Conservation (phyloP, 176 grass and related monocot species). For the Carex kokanica region DNA sequence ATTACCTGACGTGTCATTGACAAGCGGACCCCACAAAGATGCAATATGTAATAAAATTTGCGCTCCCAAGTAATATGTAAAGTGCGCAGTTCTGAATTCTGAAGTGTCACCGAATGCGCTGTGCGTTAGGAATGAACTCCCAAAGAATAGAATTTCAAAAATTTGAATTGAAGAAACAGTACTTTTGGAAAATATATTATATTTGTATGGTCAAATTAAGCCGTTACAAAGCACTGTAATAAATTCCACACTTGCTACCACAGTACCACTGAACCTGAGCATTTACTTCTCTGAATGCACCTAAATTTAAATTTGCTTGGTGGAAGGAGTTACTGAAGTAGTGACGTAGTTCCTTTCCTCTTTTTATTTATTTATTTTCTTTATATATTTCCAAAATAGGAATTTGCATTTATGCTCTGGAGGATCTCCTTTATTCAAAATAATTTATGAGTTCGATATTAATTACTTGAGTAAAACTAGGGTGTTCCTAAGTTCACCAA, state of each 20-base stretch:
- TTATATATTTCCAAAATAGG: background rate
- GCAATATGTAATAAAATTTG: background rate
- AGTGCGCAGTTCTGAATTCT: background rate
- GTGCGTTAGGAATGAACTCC: background rate
- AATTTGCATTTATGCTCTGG: background rate
- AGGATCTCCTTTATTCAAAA: background rate
- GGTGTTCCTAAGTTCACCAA: no score
- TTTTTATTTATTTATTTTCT: background rate
- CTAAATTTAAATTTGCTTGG: conserved; percentile 12
- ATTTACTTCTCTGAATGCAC: conserved; percentile 11
- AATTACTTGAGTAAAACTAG: no score
- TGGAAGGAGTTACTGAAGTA: conserved; percentile 8
- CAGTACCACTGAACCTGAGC: background rate
- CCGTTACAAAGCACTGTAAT: background rate
- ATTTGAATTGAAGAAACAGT: background rate
- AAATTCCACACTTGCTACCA: background rate
- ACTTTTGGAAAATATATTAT: background rate
- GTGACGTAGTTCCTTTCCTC: background rate
- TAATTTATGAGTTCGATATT: background rate
- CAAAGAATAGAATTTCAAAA: background rate
- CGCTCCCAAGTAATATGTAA: background rate
- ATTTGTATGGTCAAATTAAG: background rate
- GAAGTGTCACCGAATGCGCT: background rate
- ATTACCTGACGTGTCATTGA: background rate
- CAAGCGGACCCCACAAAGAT: background rate